phyloP scores from a whole-genome alignment of 495 filamentous ascomycete species.

The Tuber calosporum region DNA sequence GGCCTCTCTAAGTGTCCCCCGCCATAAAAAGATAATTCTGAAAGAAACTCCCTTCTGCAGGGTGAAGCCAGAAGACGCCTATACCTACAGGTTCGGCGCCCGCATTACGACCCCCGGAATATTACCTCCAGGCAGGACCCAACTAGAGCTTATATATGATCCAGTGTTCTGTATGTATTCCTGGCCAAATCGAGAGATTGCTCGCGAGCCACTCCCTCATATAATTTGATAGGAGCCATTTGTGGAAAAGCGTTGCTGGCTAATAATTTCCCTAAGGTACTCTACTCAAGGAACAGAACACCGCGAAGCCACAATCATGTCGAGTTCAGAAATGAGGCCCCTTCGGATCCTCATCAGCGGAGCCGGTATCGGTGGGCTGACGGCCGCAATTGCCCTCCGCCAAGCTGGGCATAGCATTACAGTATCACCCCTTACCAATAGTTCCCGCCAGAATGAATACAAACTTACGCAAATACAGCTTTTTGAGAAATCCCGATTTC shows the following conservation, averaged over 20 bases:
- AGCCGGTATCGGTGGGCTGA: constrained; percentile 53
- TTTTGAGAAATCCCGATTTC: constrained; percentile 51
- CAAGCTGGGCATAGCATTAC: constrained; percentile 51
- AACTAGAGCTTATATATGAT: background rate
- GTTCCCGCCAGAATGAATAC: background rate
- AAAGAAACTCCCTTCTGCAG: background rate
- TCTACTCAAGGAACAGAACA: background rate
- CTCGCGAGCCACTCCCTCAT: background rate
- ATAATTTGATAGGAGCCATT: background rate
- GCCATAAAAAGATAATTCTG: background rate
- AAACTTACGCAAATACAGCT: constrained; percentile 43
- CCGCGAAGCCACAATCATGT: constrained; percentile 3
- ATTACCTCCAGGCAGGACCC: background rate
- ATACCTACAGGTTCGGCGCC: background rate
- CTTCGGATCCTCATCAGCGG: constrained; percentile 52
- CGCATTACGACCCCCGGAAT: background rate
- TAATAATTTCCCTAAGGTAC: background rate
- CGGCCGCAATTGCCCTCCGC: constrained; percentile 51
- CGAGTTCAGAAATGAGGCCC: constrained; percentile 3
- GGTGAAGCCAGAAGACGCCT: background rate
- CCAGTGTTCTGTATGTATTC: background rate
- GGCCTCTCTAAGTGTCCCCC: too few species aligned
- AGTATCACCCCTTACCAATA: constrained; percentile 35
- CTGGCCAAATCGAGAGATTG: background rate
- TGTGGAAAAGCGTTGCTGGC: background rate